Percentiles rank a stretch among this genome's conserved stretches.
phyloP scores from a whole-genome alignment of 805 yeast species.

The Barnettozyma siamensis region DNA sequence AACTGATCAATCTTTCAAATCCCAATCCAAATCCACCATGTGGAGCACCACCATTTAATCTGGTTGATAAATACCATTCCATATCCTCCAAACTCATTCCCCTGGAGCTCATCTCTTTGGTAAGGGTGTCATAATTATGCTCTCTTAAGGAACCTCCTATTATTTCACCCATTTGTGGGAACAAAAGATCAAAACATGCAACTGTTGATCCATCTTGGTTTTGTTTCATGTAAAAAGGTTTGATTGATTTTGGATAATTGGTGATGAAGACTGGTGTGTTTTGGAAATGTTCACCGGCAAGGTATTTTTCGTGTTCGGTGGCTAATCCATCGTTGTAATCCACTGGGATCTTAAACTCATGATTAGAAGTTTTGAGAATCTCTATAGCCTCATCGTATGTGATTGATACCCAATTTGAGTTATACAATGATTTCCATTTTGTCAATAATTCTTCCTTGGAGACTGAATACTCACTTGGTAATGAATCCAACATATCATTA shows the following conservation, averaged over 20 bases:
- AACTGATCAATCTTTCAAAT: conserved; percentile 76
- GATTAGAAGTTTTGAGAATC: conserved; percentile 30
- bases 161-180: conserved; percentile 91
- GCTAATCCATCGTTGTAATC: conserved; percentile 69
- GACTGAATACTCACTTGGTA: conserved; percentile 17
- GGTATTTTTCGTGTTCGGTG: conserved; percentile 88
- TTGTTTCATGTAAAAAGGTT: conserved; percentile 89
- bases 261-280: conserved; percentile 78
- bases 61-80: conserved; percentile 73
- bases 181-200: conserved; percentile 81
- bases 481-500: conserved; percentile 22
- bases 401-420: conserved; percentile 56
- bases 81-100: conserved; percentile 51
- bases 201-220: conserved; percentile 52
- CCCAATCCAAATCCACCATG: conserved; percentile 99
- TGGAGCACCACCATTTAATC: conserved; percentile 77
- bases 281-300: conserved; percentile 62
- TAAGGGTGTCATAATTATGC: conserved; percentile 45
- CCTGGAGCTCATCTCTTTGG: conserved; percentile 43
- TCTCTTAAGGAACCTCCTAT: conserved; percentile 95
- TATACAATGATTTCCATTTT: conserved; percentile 58
- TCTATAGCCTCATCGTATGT: conserved; percentile 74
- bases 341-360: conserved; percentile 40
- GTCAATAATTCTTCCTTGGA: conserved; percentile 29
- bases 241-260: conserved; percentile 71